phyloP scores from a whole-genome alignment of 2,329 filamentous ascomycete species.

The Aspergillus phoenicis region DNA sequence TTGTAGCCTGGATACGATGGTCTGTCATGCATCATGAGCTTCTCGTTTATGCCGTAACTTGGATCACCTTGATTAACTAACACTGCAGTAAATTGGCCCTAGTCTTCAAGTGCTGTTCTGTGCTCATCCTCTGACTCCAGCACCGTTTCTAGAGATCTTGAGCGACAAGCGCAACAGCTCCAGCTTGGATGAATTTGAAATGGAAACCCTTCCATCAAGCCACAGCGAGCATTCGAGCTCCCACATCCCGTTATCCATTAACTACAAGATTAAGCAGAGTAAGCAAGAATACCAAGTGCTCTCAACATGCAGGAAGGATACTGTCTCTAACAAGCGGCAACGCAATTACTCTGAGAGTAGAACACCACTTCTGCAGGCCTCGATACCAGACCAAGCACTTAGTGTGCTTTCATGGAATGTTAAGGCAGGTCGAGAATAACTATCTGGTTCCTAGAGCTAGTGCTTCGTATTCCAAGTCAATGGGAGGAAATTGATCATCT shows the following conservation, averaged over 20 bases:
- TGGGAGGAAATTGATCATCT: background rate
- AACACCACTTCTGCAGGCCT: background rate
- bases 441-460: background rate
- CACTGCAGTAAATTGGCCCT: background rate
- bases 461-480: background rate
- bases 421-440: background rate
- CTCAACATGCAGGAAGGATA: background rate
- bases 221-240: background rate
- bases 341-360: background rate
- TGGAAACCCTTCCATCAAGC: constrained; percentile 1
- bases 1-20: background rate
- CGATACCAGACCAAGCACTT: background rate
- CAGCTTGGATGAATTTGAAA: background rate
- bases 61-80: background rate
- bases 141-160: too few relatives aligned
- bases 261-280: background rate
- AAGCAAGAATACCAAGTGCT: background rate
- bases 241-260: background rate
- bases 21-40: background rate
- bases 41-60: background rate
- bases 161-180: background rate
- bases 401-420: background rate
- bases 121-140: background rate
- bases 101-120: background rate
- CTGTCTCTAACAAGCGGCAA: background rate